Percentiles rank a stretch among this genome's conserved stretches.
These are phyloP conservation scores for Theileria orientalis DNA, from an alignment of 169 alveolate species.

Conservation along the genomic window DNA sequence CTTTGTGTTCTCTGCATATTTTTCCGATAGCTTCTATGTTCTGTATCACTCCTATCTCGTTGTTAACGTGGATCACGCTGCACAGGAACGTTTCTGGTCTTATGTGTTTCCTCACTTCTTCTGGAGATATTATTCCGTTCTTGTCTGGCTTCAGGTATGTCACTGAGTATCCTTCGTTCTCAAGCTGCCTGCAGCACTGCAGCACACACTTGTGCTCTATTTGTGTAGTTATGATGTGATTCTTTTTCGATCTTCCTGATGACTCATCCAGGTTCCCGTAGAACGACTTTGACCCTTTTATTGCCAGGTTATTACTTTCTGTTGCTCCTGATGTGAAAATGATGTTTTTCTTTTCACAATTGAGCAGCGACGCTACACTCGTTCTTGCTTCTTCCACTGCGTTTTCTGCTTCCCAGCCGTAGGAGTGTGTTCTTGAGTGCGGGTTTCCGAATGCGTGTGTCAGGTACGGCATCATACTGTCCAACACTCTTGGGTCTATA, in stretches of 20 bases:
- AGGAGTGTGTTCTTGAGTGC: conserved; percentile 93
- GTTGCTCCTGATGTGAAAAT: conserved; percentile 99
- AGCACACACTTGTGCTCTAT: conserved; percentile 98
- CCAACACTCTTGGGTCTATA: conserved; percentile 96
- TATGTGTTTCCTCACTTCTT: conserved; percentile 87
- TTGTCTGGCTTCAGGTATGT: conserved; percentile 91
- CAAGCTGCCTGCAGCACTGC: conserved; percentile 87
- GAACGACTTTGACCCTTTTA: conserved; percentile 89
- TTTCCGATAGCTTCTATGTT: conserved; percentile 90
- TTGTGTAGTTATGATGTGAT: conserved; percentile 95
- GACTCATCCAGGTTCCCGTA: conserved; percentile 56
- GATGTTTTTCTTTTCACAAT: conserved; percentile 88
- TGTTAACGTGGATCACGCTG: conserved; percentile 92
- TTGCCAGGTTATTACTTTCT: conserved; percentile 94
- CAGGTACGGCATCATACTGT: conserved; percentile 95
- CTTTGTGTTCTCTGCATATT: conserved; percentile 89
- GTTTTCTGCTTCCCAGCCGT: conserved; percentile 96
- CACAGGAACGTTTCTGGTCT: conserved; percentile 92
- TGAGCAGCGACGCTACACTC: conserved; percentile 84
- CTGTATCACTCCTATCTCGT: conserved; percentile 97
- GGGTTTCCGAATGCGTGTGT: conserved; percentile 95
- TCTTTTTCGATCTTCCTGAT: conserved; percentile 75
- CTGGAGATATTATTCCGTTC: conserved; percentile 86
- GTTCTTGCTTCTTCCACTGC: conserved; percentile 92
- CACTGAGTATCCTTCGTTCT: conserved; percentile 88